phyloP scores from a whole-genome alignment of 768 basidiomycete species.

The Termitomyces sp. region DNA sequence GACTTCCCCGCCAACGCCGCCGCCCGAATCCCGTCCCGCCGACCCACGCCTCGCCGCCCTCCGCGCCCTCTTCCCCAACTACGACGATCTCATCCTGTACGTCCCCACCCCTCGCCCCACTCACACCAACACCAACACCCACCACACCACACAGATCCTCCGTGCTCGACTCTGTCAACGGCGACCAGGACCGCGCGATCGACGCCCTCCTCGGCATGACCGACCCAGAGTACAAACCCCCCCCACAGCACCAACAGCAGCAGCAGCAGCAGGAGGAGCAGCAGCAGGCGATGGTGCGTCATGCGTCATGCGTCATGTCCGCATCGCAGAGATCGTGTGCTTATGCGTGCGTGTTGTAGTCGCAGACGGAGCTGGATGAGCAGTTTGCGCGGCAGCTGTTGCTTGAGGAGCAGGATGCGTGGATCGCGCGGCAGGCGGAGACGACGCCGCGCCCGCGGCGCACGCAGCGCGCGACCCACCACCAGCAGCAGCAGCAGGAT shows the following conservation, averaged over 20 bases:
- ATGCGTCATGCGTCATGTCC: too few species aligned
- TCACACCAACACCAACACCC: too few species aligned
- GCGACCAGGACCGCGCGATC: conserved; percentile 69
- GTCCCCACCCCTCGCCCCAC: too few species aligned
- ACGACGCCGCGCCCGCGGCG: background rate
- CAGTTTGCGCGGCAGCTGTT: conserved; percentile 69
- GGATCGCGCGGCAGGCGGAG: conserved; percentile 23
- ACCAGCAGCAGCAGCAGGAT: background rate
- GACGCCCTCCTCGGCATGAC: conserved; percentile 80
- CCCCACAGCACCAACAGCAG: too few species aligned
- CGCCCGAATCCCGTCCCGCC: too few species aligned
- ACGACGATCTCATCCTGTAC: conserved; percentile 67
- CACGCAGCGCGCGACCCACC: background rate
- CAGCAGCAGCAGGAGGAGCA: too few species aligned
- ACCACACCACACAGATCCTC: conserved; percentile 42
- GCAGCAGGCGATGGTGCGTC: background rate
- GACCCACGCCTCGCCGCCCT: conserved; percentile 52
- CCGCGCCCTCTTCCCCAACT: conserved; percentile 73
- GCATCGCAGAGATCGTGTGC: too few species aligned
- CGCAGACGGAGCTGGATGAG: conserved; percentile 74
- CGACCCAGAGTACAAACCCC: conserved; percentile 62
- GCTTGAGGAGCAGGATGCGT: conserved; percentile 52
- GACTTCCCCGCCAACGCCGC: too few species aligned
- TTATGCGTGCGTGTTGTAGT: too few species aligned
- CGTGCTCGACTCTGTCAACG: conserved; percentile 66